phyloP scores from a whole-genome alignment of 2,329 filamentous ascomycete genomes.

The Whalleya microplaca region DNA sequence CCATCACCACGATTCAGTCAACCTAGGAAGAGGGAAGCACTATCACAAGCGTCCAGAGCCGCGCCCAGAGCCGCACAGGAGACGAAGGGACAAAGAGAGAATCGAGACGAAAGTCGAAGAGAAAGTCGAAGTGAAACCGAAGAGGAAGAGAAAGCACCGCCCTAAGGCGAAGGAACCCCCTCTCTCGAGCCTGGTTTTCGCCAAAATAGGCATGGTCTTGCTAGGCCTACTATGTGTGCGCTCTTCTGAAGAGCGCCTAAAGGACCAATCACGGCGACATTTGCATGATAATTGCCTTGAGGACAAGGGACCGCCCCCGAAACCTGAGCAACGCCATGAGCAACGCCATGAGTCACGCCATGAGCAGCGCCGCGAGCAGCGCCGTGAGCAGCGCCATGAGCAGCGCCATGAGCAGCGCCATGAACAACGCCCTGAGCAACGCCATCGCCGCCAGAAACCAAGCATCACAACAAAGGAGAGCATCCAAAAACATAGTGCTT shows the following conservation, averaged over 20 bases:
- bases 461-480: not conserved
- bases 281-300: not conserved
- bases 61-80: not conserved
- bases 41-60: not conserved
- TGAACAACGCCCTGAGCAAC: not conserved
- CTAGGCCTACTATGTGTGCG: not conserved
- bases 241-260: not conserved
- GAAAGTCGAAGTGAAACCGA: not conserved
- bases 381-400: too few relatives aligned
- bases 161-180: not conserved
- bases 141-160: not conserved
- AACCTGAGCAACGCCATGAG: not conserved
- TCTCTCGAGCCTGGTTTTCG: not conserved
- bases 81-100: not conserved
- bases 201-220: not conserved
- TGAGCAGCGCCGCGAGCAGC: too few relatives aligned
- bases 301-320: not conserved
- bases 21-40: not conserved
- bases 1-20: not conserved
- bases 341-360: too few relatives aligned
- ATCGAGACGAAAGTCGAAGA: too few relatives aligned
- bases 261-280: too few relatives aligned
- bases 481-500: not conserved
- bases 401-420: too few relatives aligned
- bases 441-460: not conserved